Conservation (phyloP, 257 asterid genomes). For the Mentha longifolia region DNA sequence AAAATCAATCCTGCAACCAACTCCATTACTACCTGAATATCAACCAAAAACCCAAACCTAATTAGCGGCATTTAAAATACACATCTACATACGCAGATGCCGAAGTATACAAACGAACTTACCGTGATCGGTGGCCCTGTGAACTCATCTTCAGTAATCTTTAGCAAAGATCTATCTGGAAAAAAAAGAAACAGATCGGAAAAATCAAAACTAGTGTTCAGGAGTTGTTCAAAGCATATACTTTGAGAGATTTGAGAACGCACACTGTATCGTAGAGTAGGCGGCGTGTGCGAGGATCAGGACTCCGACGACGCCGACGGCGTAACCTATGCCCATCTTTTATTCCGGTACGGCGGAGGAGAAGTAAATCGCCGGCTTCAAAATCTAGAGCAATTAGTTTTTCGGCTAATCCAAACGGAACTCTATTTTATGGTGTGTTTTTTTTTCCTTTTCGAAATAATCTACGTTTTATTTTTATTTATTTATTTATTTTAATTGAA, state of each 20-base stretch:
- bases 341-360: slow-evolving; percentile 15
- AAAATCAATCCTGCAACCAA: slow-evolving; percentile 62
- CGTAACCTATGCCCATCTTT: slow-evolving; percentile 71
- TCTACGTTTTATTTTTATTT: not conserved
- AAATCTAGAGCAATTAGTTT: slow-evolving; percentile 13
- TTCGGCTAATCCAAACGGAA: not conserved
- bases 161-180: slow-evolving; percentile 90
- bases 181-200: slow-evolving; percentile 13
- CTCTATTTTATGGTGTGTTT: slow-evolving; percentile 15
- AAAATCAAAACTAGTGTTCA: not conserved
- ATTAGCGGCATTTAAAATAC: not conserved
- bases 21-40: slow-evolving; percentile 81
- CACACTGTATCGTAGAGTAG: slow-evolving; percentile 84
- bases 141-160: slow-evolving; percentile 89
- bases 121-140: slow-evolving; percentile 80
- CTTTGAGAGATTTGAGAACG: slow-evolving; percentile 13
- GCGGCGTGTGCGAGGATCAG: slow-evolving; percentile 78
- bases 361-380: slow-evolving; percentile 40
- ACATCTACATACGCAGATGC: not conserved
- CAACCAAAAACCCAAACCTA: slow-evolving; percentile 15
- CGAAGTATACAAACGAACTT: slow-evolving; percentile 33
- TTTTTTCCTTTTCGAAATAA: not conserved
- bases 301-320: slow-evolving; percentile 79
- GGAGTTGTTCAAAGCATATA: not conserved
- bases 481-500: too few species aligned